phyloP scores from a whole-genome alignment of 148 eudicot genomes.

The Arbutus unedo region DNA sequence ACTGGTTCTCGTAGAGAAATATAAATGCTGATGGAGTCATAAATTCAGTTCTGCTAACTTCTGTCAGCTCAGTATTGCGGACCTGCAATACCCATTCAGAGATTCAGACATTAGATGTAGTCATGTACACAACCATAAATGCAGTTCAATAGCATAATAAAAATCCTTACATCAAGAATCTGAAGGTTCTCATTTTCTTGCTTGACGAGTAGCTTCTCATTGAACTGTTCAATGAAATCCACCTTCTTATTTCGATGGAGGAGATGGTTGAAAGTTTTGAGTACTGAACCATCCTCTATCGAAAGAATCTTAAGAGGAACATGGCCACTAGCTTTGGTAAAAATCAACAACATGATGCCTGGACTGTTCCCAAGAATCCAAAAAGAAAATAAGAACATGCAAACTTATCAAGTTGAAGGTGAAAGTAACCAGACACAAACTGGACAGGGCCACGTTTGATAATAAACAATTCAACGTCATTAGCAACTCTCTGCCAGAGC shows the following conservation, averaged over 20 bases:
- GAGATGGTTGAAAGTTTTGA: constrained; percentile 84
- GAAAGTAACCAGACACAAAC: background rate
- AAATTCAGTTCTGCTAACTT: constrained; percentile 89
- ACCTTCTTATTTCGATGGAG: constrained; percentile 93
- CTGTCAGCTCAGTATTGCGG: constrained; percentile 70
- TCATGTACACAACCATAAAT: background rate
- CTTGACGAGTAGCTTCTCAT: constrained; percentile 97
- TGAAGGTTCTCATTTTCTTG: constrained; percentile 96
- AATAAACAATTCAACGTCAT: background rate
- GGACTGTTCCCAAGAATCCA: constrained; percentile 55
- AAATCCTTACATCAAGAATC: constrained; percentile 76
- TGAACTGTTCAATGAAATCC: constrained; percentile 96
- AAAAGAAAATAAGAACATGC: background rate
- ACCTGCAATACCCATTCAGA: constrained; percentile 52
- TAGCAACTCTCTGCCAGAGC: background rate
- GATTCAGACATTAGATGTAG: constrained; percentile 12
- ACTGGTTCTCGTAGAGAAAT: constrained; percentile 87
- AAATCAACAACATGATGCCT: constrained; percentile 93
- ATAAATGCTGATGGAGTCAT: constrained; percentile 99
- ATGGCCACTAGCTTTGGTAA: constrained; percentile 56
- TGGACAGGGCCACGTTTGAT: background rate
- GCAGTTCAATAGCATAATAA: background rate
- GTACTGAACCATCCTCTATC: constrained; percentile 97
- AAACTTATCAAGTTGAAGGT: background rate
- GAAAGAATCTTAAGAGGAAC: constrained; percentile 96